These are phyloP conservation scores for Phaseolus coccineus DNA, from an alignment of 331 rosid species.

Conservation along the genomic window DNA sequence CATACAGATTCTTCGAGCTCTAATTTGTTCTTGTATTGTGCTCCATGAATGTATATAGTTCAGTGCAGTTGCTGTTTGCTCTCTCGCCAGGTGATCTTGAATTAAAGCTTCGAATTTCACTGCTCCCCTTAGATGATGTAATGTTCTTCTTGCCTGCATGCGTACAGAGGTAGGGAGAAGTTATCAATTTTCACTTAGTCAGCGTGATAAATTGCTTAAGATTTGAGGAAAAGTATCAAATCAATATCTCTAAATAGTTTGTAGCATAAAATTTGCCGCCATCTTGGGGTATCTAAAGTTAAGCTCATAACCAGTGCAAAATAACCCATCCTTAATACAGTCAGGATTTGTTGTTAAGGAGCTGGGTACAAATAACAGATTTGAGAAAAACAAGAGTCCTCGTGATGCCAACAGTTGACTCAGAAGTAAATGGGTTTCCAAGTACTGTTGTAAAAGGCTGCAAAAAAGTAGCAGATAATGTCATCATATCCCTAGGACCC, in stretches of 20 bases:
- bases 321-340: neutral
- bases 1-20: slow-evolving; percentile 72
- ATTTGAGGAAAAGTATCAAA: slow-evolving; percentile 14
- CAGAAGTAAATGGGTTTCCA: slow-evolving; percentile 16
- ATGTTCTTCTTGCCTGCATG: slow-evolving; percentile 65
- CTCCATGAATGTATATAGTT: slow-evolving; percentile 76
- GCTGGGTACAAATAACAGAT: neutral
- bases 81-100: slow-evolving; percentile 62
- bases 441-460: slow-evolving; percentile 14
- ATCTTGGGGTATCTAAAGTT: slow-evolving; percentile 1
- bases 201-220: slow-evolving; percentile 21
- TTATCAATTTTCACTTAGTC: neutral
- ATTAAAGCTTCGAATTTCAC: slow-evolving; percentile 58
- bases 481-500: slow-evolving; percentile 30
- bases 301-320: neutral
- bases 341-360: neutral
- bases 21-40: slow-evolving; percentile 72
- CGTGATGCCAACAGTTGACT: slow-evolving; percentile 15
- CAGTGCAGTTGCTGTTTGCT: slow-evolving; percentile 66
- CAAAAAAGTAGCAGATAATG: neutral
- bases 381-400: neutral
- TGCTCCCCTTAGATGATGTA: slow-evolving; percentile 52
- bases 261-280: neutral
- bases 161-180: slow-evolving; percentile 4
- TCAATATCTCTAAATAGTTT: neutral